A percentile compares a stretch with the other conserved stretches of the same genome.
Conservation (phyloP, 441 rosid species). For the Euphorbia corollata region DNA sequence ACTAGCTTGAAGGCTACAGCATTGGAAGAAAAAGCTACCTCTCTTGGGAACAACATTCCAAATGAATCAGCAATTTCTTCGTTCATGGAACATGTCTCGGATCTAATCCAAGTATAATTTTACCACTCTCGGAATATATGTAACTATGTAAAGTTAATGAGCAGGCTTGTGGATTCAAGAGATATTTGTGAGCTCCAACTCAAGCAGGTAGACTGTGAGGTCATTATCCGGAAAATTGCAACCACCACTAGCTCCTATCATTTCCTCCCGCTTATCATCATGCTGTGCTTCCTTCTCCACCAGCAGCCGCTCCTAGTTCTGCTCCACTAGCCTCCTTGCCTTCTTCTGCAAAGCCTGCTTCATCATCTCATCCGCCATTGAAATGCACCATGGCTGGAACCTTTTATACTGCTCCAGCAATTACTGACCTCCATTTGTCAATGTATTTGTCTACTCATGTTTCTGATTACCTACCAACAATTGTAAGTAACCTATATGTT, state of each 20-base stretch:
- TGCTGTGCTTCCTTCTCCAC: conserved; percentile 34
- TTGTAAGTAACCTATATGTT: not conserved
- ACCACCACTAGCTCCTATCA: conserved; percentile 37
- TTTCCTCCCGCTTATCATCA: conserved; percentile 31
- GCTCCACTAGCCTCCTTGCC: conserved; percentile 34
- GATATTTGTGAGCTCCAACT: conserved; percentile 77
- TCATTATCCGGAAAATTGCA: conserved; percentile 70
- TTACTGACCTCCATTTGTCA: conserved; percentile 84
- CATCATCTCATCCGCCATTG: conserved; percentile 57
- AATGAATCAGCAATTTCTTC: conserved; percentile 47
- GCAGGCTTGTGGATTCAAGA: conserved; percentile 86
- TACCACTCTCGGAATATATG: not conserved
- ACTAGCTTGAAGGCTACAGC: conserved; percentile 27
- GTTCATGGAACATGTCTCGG: conserved; percentile 81
- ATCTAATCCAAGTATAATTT: conserved; percentile 62
- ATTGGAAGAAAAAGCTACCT: conserved; percentile 32
- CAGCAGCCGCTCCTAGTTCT: conserved; percentile 29
- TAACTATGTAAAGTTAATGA: not conserved
- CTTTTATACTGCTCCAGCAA: conserved; percentile 71
- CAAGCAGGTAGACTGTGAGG: conserved; percentile 76
- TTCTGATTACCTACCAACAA: not conserved
- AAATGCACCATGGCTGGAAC: conserved; percentile 97
- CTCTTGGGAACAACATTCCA: conserved; percentile 32
- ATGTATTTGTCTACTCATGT: conserved; percentile 48
- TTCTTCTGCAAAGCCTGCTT: conserved; percentile 36